phyloP scores from a whole-genome alignment of 495 filamentous ascomycete species.

The Aspergillus nidulans region DNA sequence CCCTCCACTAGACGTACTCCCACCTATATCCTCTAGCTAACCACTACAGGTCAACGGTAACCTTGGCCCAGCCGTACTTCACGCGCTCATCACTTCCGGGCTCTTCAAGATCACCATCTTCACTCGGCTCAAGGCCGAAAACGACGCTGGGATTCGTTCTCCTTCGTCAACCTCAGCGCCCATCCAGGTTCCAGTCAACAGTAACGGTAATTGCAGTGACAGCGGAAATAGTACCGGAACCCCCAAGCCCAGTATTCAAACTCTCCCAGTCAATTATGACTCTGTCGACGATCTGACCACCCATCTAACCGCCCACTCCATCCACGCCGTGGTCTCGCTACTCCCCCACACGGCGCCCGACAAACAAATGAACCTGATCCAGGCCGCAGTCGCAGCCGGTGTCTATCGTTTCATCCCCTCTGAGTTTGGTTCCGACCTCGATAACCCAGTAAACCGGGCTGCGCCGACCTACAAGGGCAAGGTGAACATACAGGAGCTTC shows the following conservation, averaged over 20 bases:
- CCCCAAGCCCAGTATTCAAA: neutral
- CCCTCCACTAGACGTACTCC: neutral
- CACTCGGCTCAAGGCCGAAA: neutral
- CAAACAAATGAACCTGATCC: slow-evolving; percentile 39
- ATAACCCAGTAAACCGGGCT: slow-evolving; percentile 31
- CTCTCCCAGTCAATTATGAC: neutral
- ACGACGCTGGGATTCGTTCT: too few relatives aligned
- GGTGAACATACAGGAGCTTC: slow-evolving; percentile 43
- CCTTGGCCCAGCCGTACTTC: neutral
- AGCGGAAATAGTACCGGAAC: neutral
- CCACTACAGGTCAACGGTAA: neutral
- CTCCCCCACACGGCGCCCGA: neutral
- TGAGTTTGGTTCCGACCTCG: slow-evolving; percentile 55
- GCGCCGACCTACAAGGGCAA: slow-evolving; percentile 48
- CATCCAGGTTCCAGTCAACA: too few relatives aligned
- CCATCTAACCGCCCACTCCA: slow-evolving; percentile 4
- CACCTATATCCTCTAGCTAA: neutral
- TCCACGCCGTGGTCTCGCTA: neutral
- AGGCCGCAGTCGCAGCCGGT: slow-evolving; percentile 55
- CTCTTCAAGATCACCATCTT: slow-evolving; percentile 1
- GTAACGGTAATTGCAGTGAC: too few relatives aligned
- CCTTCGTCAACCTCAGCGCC: too few relatives aligned
- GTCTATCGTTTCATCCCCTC: slow-evolving; percentile 62
- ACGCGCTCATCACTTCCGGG: neutral
- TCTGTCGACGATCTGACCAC: neutral